Conservation (phyloP, 106 monocot species). For the Platanthera guangdongensis region DNA sequence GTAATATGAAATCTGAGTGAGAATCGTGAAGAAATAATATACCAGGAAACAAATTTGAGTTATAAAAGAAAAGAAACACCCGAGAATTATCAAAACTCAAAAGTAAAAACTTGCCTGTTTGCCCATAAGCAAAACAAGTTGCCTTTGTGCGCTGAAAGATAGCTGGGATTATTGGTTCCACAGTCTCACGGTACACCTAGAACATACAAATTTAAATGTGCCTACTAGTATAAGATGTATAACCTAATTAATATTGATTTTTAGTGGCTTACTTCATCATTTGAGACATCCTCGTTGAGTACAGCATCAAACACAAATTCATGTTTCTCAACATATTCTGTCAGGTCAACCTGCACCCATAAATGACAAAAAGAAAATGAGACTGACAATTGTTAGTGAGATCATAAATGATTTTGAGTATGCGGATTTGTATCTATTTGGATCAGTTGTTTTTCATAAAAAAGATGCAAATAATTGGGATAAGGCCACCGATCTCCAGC, state of each 20-base stretch:
- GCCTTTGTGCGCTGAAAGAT: constrained; percentile 80
- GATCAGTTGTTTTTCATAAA: no score
- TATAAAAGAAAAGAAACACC: not conserved
- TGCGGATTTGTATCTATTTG: not conserved
- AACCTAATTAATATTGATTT: not conserved
- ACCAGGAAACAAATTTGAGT: not conserved
- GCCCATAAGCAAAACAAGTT: constrained; percentile 96
- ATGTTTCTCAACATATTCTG: constrained; percentile 96
- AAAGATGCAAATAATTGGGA: no score
- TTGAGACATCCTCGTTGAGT: constrained; percentile 25
- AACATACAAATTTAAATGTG: not conserved
- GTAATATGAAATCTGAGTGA: no score
- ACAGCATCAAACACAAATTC: constrained; percentile 61
- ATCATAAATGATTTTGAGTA: not conserved
- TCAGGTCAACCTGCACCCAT: constrained; percentile 70
- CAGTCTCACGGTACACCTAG: constrained; percentile 77
- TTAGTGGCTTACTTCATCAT: constrained; percentile 12
- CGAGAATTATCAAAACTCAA: not conserved
- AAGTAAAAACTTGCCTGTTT: constrained; percentile 54
- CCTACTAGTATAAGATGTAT: not conserved
- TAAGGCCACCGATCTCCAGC: no score
- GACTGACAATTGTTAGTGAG: not conserved
- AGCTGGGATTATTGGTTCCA: constrained; percentile 73
- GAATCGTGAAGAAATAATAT: no score
- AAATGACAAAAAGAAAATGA: not conserved